Percentiles rank a stretch among this genome's conserved stretches.
These are phyloP conservation scores for Condylostoma magnum DNA, from an alignment of 169 alveolate species.

Conservation along the genomic window DNA sequence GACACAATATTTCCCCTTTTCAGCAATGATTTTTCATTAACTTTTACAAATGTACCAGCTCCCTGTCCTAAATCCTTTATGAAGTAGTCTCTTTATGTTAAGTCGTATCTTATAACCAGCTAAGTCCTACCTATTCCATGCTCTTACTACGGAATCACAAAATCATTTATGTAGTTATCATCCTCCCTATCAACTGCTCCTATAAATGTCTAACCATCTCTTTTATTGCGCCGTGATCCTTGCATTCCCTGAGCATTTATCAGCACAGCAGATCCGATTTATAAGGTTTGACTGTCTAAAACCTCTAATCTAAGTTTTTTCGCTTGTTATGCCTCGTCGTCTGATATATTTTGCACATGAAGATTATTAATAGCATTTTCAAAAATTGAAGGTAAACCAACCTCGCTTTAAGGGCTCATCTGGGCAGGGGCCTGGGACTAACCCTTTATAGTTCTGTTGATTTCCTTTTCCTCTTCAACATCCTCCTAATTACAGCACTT, in stretches of 20 bases:
- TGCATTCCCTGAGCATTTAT: conserved; percentile 53
- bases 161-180: conserved; percentile 37
- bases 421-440: too few relatives aligned
- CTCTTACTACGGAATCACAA: conserved; percentile 46
- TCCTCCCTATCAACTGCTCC: conserved; percentile 18
- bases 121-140: conserved; percentile 61
- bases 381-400: too few relatives aligned
- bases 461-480: too few relatives aligned
- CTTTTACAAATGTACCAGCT: conserved; percentile 59
- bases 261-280: too few relatives aligned
- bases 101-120: conserved; percentile 55
- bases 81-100: conserved; percentile 42
- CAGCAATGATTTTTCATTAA: conserved; percentile 38
- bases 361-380: too few relatives aligned
- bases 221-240: conserved; percentile 31
- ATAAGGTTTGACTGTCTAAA: too few relatives aligned
- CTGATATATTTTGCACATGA: too few relatives aligned
- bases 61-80: conserved; percentile 66
- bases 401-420: too few relatives aligned
- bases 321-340: too few relatives aligned
- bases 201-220: conserved; percentile 43
- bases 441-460: too few relatives aligned
- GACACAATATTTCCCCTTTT: conserved; percentile 46
- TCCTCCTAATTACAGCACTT: too few relatives aligned
- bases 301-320: too few relatives aligned